Evolutionary conservation across 495 filamentous ascomycete species (phyloP).

Genomic region (Penicillium ochrochloron): DNA sequence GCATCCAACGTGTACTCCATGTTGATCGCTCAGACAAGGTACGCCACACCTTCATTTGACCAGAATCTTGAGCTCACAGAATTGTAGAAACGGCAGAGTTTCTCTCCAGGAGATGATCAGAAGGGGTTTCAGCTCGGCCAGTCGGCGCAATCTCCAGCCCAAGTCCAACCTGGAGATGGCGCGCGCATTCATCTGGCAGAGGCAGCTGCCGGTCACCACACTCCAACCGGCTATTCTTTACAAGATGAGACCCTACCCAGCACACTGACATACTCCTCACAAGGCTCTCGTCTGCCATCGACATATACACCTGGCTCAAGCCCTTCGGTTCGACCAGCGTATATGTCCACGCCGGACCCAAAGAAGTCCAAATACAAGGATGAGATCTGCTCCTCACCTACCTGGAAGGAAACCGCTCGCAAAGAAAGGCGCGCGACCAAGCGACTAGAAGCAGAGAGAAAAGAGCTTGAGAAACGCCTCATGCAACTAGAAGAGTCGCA

Average conservation of each 20-base stretch:
- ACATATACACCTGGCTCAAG: conserved; percentile 28
- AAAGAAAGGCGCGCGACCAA: conserved; percentile 45
- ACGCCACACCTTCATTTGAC: neutral
- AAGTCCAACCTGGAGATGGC: conserved; percentile 4
- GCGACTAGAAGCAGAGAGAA: conserved; percentile 44
- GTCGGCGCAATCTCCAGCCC: neutral
- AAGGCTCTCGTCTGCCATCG: conserved; percentile 26
- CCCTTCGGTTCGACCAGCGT: conserved; percentile 21
- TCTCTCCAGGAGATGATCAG: neutral
- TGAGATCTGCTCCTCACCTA: conserved; percentile 26
- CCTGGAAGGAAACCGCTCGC: conserved; percentile 27
- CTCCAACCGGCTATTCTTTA: conserved; percentile 12
- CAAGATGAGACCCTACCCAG: conserved; percentile 23
- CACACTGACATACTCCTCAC: conserved; percentile 26
- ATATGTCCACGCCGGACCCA: neutral
- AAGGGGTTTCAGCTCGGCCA: neutral
- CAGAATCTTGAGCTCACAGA: conserved; percentile 15
- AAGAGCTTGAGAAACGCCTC: conserved; percentile 44
- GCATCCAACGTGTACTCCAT: conserved; percentile 42
- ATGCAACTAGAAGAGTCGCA: conserved; percentile 40
- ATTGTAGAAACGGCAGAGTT: conserved; percentile 30
- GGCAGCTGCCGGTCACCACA: conserved; percentile 11
- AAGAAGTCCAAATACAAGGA: conserved; percentile 6
- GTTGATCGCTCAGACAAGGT: conserved; percentile 37
- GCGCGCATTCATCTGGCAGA: conserved; percentile 13